These are phyloP conservation scores for Leccinum fuscescens DNA, from an alignment of 1,284 basidiomycete species.

Conservation along the genomic window DNA sequence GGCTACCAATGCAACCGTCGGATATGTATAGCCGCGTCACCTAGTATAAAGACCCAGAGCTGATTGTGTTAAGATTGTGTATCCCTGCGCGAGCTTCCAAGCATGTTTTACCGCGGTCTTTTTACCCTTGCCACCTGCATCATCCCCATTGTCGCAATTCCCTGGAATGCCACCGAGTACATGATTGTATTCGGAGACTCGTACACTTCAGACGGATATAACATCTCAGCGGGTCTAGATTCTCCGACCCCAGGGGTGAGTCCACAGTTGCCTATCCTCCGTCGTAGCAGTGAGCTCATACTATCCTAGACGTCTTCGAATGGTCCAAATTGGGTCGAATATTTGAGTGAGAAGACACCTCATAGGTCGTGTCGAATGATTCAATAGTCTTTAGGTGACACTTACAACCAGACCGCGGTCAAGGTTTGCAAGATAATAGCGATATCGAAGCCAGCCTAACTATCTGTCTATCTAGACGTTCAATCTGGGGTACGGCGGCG, in stretches of 20 bases:
- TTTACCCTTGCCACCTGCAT: background rate
- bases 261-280: too few relatives aligned
- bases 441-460: background rate
- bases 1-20: background rate
- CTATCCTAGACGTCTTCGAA: too few relatives aligned
- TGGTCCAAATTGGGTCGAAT: too few relatives aligned
- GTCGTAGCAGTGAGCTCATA: too few relatives aligned
- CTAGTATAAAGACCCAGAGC: background rate
- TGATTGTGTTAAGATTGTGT: background rate
- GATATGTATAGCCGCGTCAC: background rate
- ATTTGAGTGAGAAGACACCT: too few relatives aligned
- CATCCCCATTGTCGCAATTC: slow-evolving; percentile 25
- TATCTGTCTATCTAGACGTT: slow-evolving; percentile 41
- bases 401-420: slow-evolving; percentile 57
- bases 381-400: slow-evolving; percentile 27
- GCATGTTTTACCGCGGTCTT: slow-evolving; percentile 18
- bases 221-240: slow-evolving; percentile 56
- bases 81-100: background rate
- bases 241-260: slow-evolving; percentile 43
- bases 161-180: slow-evolving; percentile 33
- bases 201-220: slow-evolving; percentile 51
- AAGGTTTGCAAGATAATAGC: slow-evolving; percentile 35
- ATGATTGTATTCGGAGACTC: slow-evolving; percentile 61
- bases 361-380: too few relatives aligned
- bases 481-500: slow-evolving; percentile 60